A percentile compares a stretch with the other conserved stretches of the same genome.
phyloP scores from a whole-genome alignment of 2,329 filamentous ascomycete species.

The Pseudogymnoascus sp. region DNA sequence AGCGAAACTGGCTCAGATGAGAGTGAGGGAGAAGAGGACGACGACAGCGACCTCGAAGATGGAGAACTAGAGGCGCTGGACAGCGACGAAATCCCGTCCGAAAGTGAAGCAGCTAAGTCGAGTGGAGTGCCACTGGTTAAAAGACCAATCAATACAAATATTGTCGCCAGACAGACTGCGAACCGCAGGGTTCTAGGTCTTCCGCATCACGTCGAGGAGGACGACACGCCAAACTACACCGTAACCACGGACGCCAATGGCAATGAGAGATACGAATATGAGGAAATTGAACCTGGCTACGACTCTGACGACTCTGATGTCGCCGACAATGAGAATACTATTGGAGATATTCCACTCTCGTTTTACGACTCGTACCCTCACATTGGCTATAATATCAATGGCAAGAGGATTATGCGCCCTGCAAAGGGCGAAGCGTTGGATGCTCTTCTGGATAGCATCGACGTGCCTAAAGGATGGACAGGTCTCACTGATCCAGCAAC shows the following conservation, averaged over 20 bases:
- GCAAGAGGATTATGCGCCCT: constrained; percentile 93
- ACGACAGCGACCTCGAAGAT: constrained; percentile 37
- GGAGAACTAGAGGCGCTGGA: constrained; percentile 36
- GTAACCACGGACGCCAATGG: constrained; percentile 79
- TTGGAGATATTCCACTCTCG: constrained; percentile 84
- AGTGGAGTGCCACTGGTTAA: constrained; percentile 23
- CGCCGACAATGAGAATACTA: constrained; percentile 73
- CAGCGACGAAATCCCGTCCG: constrained; percentile 41
- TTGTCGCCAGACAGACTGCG: constrained; percentile 23
- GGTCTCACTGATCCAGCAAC: constrained; percentile 89
- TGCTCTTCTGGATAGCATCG: constrained; percentile 89
- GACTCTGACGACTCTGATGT: constrained; percentile 92
- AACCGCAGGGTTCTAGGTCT: constrained; percentile 7
- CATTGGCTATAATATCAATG: constrained; percentile 98
- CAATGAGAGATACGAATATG: constrained; percentile 80
- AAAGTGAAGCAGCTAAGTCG: constrained; percentile 28
- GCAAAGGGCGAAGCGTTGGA: constrained; percentile 90
- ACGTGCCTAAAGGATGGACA: constrained; percentile 94
- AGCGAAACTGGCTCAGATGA: constrained; percentile 50
- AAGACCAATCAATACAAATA: constrained; percentile 18
- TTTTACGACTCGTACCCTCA: constrained; percentile 98
- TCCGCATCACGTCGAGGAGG: constrained; percentile 25
- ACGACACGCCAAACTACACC: constrained; percentile 41
- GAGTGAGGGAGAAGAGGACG: constrained; percentile 36
- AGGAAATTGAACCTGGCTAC: constrained; percentile 88